Conservation (phyloP, 1,284 basidiomycete genomes). For the Heterobasidion annosum region DNA sequence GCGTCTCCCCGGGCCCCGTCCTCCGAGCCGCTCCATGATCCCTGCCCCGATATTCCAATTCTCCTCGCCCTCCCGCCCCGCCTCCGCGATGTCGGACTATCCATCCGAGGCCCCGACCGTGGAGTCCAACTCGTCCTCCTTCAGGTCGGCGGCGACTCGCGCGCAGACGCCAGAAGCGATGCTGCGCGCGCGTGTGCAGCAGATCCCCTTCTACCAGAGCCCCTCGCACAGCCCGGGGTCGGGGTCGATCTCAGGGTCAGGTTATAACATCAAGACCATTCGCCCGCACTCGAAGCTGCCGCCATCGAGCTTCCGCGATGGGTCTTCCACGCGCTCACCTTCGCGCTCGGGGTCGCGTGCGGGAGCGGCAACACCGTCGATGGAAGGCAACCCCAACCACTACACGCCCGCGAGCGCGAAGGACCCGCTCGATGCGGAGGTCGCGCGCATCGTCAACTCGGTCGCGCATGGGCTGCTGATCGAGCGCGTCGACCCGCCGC, state of each 20-base stretch:
- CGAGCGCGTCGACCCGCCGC: constrained; percentile 71
- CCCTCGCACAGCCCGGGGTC: constrained; percentile 1
- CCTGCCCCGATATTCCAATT: constrained; percentile 67
- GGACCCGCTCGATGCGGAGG: constrained; percentile 78
- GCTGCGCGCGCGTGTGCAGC: constrained; percentile 45
- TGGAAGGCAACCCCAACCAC: constrained; percentile 32
- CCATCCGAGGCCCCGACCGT: constrained; percentile 41
- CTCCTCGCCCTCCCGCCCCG: constrained; percentile 60
- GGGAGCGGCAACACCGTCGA: constrained; percentile 45
- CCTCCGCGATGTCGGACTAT: constrained; percentile 62
- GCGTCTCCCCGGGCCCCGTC: constrained; percentile 48
- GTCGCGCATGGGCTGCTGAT: constrained; percentile 68
- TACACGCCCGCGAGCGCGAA: constrained; percentile 64
- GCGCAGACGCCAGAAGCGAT: constrained; percentile 64
- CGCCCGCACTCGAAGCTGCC: constrained; percentile 34
- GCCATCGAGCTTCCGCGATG: constrained; percentile 70
- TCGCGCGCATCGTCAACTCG: constrained; percentile 68
- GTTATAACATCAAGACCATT: constrained; percentile 33
- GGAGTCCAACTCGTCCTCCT: constrained; percentile 18
- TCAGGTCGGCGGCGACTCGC: constrained; percentile 35
- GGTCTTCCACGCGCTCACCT: constrained; percentile 35
- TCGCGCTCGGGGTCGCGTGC: constrained; percentile 60
- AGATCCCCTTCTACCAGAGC: constrained; percentile 43
- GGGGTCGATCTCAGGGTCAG: constrained; percentile 13
- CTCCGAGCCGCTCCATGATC: constrained; percentile 75